Base-by-base conservation (phyloP, 805 yeast species). In the Blastobotrys terrestris region DNA sequence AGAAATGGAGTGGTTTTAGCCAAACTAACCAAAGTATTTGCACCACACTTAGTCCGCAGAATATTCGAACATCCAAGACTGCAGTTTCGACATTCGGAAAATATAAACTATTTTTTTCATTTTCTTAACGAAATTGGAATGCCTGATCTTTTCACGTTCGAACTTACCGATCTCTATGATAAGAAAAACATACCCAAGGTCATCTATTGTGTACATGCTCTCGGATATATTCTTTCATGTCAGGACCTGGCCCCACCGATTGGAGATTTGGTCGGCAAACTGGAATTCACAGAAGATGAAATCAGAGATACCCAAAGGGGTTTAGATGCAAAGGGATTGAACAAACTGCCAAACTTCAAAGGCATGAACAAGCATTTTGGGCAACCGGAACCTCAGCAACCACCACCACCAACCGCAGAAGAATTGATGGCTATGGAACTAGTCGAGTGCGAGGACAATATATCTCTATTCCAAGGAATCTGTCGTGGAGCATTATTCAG, bases 151-250 rank as follows among this genome's bases (percentile, higher is more conserved):
- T 94, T 91, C 67, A 78, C 86, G 48, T 94, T 94, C 65, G 99
- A 92, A 66, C 77, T 91, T 54, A 90, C 96, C 2, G 99, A 94
- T 68, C 74, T 94, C 39, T 94, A 90, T 69, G 97, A 94, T 64
- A 84, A 85, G 63, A 91, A 89, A 63, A 87, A 92, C 64, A 79
- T 91, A 18, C 98, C 98, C 14, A 91, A 88, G 64, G 98, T 94
- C 21, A 85, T 94, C 65, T 90, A 89, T 68, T 91, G 97, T 60
- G 69, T 94, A 39, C 97, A 92, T 71, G 97, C 97, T 1, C 70
- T 92, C 58, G 83, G 90, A 49, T 87, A 80, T 59, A 80, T 88
- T 65, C 74, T 94, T 52, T 77, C 84, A 18, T 73, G 72, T 49
- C 73, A 80, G 22, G 77, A 78, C 21, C 69, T 71, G 16, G 83